phyloP scores from a whole-genome alignment of 148 eudicot species.

The Spergularia bocconei region DNA sequence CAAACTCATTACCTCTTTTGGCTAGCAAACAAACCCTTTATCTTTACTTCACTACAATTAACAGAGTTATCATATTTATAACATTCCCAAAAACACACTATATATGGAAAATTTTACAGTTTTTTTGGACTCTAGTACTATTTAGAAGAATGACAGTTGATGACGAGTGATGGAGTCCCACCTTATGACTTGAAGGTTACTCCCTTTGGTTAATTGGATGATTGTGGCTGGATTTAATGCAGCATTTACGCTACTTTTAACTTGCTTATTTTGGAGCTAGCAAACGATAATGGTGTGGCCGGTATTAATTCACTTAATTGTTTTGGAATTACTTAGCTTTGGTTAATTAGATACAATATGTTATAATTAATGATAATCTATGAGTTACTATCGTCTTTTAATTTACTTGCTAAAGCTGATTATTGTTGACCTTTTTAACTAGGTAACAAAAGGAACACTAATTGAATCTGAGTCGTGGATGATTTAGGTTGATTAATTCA shows the following conservation, averaged over 20 bases:
- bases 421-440: not conserved
- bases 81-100: no score
- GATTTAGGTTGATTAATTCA: no score
- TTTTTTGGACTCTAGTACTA: not conserved
- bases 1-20: not conserved
- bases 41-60: no score
- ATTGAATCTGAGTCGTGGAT: no score
- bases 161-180: conserved; percentile 14
- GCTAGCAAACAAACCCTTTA: conserved; percentile 6
- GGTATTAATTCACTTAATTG: not conserved
- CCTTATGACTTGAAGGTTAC: not conserved
- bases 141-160: not conserved
- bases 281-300: not conserved
- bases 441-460: no score
- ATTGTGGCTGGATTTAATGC: conserved; percentile 26
- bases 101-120: no score
- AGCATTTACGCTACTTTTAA: conserved; percentile 22
- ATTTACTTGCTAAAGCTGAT: not conserved
- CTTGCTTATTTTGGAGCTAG: conserved; percentile 1
- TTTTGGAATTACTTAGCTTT: not conserved
- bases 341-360: not conserved
- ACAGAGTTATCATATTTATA: no score
- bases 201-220: conserved; percentile 12
- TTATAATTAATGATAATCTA: not conserved
- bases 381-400: not conserved